These are phyloP conservation scores for Guadua angustifolia DNA, from an alignment of 176 grass and related monocot species.

Conservation along the genomic window DNA sequence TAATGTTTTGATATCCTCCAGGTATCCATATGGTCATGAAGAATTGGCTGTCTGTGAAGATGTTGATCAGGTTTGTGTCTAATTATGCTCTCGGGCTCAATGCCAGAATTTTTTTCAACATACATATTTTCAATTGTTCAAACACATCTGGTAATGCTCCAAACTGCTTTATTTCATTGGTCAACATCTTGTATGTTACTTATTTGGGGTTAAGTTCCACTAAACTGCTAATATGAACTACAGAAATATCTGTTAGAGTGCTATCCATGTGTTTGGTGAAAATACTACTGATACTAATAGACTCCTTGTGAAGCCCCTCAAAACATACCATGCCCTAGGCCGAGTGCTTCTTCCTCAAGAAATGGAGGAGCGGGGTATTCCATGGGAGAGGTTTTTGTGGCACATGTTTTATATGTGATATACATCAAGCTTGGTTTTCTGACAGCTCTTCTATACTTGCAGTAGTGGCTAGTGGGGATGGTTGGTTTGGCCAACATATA, in stretches of 20 bases:
- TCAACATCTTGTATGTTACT: neutral
- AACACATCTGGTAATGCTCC: neutral
- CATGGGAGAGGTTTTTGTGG: constrained; percentile 49
- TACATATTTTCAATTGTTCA: constrained; percentile 20
- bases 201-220: neutral
- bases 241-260: neutral
- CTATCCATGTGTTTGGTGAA: constrained; percentile 11
- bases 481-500: constrained; percentile 35
- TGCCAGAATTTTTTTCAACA: neutral
- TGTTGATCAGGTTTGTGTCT: constrained; percentile 80
- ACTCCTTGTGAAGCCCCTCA: neutral
- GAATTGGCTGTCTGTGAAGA: constrained; percentile 97
- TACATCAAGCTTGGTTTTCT: constrained; percentile 49
- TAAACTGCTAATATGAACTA: neutral
- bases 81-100: constrained; percentile 14
- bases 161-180: neutral
- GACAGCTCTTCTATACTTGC: constrained; percentile 30
- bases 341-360: constrained; percentile 41
- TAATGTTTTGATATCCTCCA: constrained; percentile 41
- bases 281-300: neutral
- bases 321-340: constrained; percentile 33
- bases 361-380: constrained; percentile 52
- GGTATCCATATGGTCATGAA: constrained; percentile 98
- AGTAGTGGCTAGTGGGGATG: neutral
- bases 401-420: constrained; percentile 54